Evolutionary conservation across 2,329 filamentous ascomycete species (phyloP), one percentile per base, ranked within the genome.

Genomic region (Diplodia corticola): DNA sequence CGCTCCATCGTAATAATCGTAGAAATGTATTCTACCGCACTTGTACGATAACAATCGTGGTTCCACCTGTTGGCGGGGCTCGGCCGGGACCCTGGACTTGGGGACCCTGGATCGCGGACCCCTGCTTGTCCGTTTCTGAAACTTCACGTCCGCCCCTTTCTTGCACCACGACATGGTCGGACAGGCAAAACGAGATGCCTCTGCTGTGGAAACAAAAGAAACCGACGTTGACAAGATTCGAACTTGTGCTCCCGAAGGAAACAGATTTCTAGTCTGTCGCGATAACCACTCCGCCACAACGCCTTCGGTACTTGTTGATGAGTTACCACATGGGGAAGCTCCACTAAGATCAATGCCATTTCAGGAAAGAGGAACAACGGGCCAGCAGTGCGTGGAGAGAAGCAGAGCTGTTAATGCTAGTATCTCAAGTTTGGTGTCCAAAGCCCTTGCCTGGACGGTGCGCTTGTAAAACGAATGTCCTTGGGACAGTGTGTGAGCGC

Each of bases 231-330:
- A 35, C 51, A 57, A 20, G 63, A 65, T 49, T 65, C 63, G 63
- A 65, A 65, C 63, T 20, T 57, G 51, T 35, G 63, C 63, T 57
- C 63, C 63, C 63, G 63, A 65, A 65, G 63, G 63, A 57, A 64
- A 64, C 28, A 64, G 63, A 64, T 64, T 64, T 64, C 63, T 64
- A 64, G 63, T 64, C 63, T 64, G 28, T 64, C 63, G 63, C 63
- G 37, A 48, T 64, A 64, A 64, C 63, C 63, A 54, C 63, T 64
- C 63, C 37, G 63, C 63, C 63, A 65, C 50, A 64, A 55, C 50
- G 61, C 61, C 61, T 44, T 12, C 15, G 22, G 17, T 28, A 26
- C 20, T 60, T 15, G 6, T 55, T 64, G 61, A 35, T 64, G 35
- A 1, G 1, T 33, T 30, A 22, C 24, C 5, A 0, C 4, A 13